Evolutionary conservation across 352 stramenopile species (phyloP), one percentile per base, ranked within the genome.

Genomic region (Peronospora farinosa): DNA sequence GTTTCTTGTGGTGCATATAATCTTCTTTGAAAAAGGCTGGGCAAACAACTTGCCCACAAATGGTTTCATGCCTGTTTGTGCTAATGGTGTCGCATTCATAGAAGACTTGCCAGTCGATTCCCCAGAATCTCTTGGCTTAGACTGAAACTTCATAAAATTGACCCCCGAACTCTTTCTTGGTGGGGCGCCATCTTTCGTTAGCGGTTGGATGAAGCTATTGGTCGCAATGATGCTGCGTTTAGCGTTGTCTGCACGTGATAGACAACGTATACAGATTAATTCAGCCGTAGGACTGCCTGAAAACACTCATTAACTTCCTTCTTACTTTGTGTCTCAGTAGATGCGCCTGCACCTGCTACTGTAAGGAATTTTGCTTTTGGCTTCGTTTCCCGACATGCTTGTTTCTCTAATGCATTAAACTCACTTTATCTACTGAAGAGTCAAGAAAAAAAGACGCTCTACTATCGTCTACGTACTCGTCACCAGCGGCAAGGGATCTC

Each of bases 71-170:
- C 23, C 40, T 44, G 41, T 8, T 45, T 57, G 44, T 44, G 38
- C 13, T 35, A 32, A 5, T 35, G 47, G 45, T 6, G 30, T 37
- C 8, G 38, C 17, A 27, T 61, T 71, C 17, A 23, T 11, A 19
- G 19, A 27, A 10, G 35, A n/a, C 9, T 21, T 31, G 15, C 12
- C 32, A 15, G 23, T 30, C 28, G 7, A 17, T 43, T 57, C 43
- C 37, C 47, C 53, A 0, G 32, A 6, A 3, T 47, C 42, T 16
- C 15, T 48, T 4, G 44, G 35, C 23, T 63, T 65, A 4, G 46
- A 15, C 42, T 55, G 45, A 44, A 60, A 53, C 16, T 53, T 65
- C 37, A 40, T 65, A 31, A 69, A 66, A 31, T 38, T 58, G 38
- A 63, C 66, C 1, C 54, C 38, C 5, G 33, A 23, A 32, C 38